Evolutionary conservation across 495 filamentous ascomycete genomes (phyloP), one percentile per base, ranked within the genome.

Genomic region (Tuber magnatum): DNA sequence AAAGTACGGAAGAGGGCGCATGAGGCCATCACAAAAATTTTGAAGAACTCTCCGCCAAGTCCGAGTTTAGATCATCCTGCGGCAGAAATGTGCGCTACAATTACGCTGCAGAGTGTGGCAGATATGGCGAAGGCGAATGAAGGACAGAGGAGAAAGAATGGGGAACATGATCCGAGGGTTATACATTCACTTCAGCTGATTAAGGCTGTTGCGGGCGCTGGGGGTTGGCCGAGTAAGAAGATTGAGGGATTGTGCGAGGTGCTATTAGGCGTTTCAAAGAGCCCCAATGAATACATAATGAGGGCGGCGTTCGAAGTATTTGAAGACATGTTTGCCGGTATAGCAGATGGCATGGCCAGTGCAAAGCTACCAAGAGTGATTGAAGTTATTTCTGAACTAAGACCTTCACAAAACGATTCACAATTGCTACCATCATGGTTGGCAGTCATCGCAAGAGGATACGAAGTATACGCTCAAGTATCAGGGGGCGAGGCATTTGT

Each of bases 291-390:
- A 83, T 97, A 93, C 83, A 91, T 99, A 84, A 96, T 92, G 69
- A 93, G 97, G 90, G 90, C 92, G 32, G 93, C 94, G 3, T 97
- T 99, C 81, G 94, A 97, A 77, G 91, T 98, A 9, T 98, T 99
- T 81, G 96, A 98, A 85, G 91, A 94, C 80, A 94, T 98, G 32
- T 98, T 99, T 77, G 90, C 90, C 76, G 92, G 92, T 24, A 92
- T 98, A 89, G 71, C 69, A 4, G 91, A 93, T 79, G 93, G 95
- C 73, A 87, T 92, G 68, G 90, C 93, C 0, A 94, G 93, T 2
- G 88, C 92, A 1, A 99, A 98, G 84, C 87, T 99, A 18, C 94
- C 96, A 22, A 88, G 91, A 74, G 86, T 99, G 32, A 85, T 99
- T 78, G 93, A 96, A 76, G 90, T 89, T 28, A 97, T 99, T 78